Conservation (phyloP, 345 rosid species). For the Limnanthes douglasii region DNA sequence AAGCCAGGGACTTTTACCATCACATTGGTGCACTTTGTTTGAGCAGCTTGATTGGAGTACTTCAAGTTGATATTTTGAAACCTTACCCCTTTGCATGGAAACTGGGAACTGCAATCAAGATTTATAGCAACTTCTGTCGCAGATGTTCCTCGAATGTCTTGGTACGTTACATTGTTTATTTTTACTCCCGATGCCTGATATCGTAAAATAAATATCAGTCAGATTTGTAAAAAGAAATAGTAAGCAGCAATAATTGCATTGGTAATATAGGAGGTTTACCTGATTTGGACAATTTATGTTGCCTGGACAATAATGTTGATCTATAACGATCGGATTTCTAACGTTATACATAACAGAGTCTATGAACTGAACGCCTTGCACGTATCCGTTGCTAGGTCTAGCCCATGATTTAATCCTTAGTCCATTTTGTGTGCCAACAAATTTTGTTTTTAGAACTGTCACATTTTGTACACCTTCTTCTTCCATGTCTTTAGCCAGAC, state of each 20-base stretch:
- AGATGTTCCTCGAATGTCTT: slow-evolving; percentile 23
- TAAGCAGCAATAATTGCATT: too few relatives aligned
- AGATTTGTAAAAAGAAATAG: too few relatives aligned
- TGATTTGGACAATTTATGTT: slow-evolving; percentile 25
- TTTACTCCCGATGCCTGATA: slow-evolving; percentile 20
- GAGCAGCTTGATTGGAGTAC: slow-evolving; percentile 10
- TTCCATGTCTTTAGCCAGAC: slow-evolving; percentile 12
- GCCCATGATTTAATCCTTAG: slow-evolving; percentile 35
- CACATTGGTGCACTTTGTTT: slow-evolving; percentile 18
- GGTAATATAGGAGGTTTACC: too few relatives aligned
- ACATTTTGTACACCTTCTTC: slow-evolving; percentile 27
- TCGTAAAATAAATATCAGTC: too few relatives aligned
- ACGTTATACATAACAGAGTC: slow-evolving; percentile 14
- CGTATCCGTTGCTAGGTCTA: slow-evolving; percentile 27
- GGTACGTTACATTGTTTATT: slow-evolving; percentile 16
- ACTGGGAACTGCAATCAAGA: slow-evolving; percentile 19
- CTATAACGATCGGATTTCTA: slow-evolving; percentile 21
- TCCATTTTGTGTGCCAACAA: slow-evolving; percentile 21
- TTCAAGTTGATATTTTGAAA: slow-evolving; percentile 16
- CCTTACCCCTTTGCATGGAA: slow-evolving; percentile 18
- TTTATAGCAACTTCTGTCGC: slow-evolving; percentile 20
- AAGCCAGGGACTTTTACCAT: slow-evolving; percentile 11
- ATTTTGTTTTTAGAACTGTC: slow-evolving; percentile 8
- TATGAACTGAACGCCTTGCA: slow-evolving; percentile 10
- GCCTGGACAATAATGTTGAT: slow-evolving; percentile 51